Percentiles rank a stretch among this genome's conserved stretches.
These are phyloP conservation scores for Saussurea involucrata DNA, from an alignment of 129 eudicot genomes.

Conservation along the genomic window DNA sequence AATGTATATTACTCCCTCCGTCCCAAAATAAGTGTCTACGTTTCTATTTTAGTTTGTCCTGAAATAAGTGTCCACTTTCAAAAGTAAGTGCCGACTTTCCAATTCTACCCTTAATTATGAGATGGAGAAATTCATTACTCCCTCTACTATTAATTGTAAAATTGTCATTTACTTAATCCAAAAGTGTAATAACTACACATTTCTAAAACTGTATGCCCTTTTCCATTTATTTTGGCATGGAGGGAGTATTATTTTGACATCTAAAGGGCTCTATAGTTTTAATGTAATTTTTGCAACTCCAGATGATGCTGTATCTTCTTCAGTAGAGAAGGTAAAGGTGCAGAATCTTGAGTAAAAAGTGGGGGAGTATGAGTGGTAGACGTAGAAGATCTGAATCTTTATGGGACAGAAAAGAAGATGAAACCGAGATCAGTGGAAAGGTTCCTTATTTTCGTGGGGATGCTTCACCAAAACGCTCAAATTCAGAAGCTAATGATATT, in stretches of 20 bases:
- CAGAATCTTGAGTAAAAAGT: slow-evolving; percentile 20
- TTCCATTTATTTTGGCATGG: neutral
- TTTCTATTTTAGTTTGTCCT: neutral
- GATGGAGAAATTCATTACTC: neutral
- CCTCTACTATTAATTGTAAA: neutral
- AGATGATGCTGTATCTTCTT: slow-evolving; percentile 33
- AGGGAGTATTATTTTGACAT: neutral
- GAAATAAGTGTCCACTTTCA: neutral
- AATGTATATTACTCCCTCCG: neutral
- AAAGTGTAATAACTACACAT: neutral
- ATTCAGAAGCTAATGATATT: slow-evolving; percentile 22
- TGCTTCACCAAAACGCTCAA: slow-evolving; percentile 30
- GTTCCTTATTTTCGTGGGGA: slow-evolving; percentile 26
- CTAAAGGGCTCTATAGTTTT: neutral
- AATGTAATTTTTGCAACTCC: slow-evolving; percentile 9
- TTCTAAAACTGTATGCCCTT: neutral
- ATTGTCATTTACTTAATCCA: neutral
- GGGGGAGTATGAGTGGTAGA: slow-evolving; percentile 49
- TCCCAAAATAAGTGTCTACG: neutral
- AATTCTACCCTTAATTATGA: neutral
- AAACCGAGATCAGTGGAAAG: slow-evolving; percentile 26
- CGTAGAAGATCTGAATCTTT: slow-evolving; percentile 38
- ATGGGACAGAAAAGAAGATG: slow-evolving; percentile 46
- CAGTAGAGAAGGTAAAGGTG: slow-evolving; percentile 23
- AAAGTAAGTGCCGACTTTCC: neutral